Evolutionary conservation across 1,284 basidiomycete genomes (phyloP).

Genomic region (Cystobasidiaceae sp.): DNA sequence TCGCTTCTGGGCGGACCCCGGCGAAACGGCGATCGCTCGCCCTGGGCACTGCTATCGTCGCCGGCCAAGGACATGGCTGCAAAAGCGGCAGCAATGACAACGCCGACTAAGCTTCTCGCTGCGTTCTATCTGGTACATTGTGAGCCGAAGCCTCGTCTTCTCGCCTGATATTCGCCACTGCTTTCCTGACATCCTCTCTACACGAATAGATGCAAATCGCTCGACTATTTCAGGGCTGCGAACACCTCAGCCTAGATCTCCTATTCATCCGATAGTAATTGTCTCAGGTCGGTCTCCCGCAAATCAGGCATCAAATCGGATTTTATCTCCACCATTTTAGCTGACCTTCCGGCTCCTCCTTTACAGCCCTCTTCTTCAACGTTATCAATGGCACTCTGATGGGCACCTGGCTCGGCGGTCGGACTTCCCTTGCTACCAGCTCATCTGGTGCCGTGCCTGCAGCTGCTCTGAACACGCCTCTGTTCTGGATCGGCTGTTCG

Average conservation of each 20-base stretch:
- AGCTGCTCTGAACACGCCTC: background rate
- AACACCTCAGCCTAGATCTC: conserved; percentile 42
- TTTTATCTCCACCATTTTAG: background rate
- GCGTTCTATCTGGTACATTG: conserved; percentile 44
- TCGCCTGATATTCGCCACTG: too few species aligned
- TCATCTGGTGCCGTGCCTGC: conserved; percentile 17
- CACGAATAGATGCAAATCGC: conserved; percentile 40
- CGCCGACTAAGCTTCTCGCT: conserved; percentile 36
- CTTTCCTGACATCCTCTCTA: background rate
- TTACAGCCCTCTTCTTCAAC: conserved; percentile 44
- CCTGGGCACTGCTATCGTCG: background rate
- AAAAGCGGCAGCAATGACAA: background rate
- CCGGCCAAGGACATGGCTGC: background rate
- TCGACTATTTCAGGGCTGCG: conserved; percentile 44
- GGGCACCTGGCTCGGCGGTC: conserved; percentile 37
- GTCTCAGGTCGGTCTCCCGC: conserved; percentile 26
- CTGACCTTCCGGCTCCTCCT: background rate
- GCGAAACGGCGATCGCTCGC: background rate
- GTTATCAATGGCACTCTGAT: conserved; percentile 45
- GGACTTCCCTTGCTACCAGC: conserved; percentile 10
- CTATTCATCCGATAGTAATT: conserved; percentile 43
- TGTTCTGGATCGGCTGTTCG: conserved; percentile 34
- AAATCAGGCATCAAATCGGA: background rate
- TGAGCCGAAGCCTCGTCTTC: background rate
- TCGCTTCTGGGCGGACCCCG: conserved; percentile 27